Conservation (phyloP, 306 rosid species). For the Chamaecrista fasciculata region DNA sequence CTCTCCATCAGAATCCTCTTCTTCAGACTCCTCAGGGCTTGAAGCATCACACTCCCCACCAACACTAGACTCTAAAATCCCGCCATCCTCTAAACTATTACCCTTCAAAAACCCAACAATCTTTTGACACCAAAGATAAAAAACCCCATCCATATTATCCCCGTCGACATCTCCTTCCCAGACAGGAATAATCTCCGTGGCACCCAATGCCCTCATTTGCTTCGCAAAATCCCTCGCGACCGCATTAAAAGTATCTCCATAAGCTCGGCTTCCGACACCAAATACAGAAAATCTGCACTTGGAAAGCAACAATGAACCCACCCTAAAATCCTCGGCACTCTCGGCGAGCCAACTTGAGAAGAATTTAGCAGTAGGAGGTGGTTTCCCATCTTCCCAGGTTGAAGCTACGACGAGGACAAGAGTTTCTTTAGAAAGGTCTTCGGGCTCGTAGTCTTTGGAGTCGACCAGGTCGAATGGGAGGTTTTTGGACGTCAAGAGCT, state of each 20-base stretch:
- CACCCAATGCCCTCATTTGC: slow-evolving; percentile 73
- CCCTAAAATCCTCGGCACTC: slow-evolving; percentile 77
- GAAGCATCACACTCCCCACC: slow-evolving; percentile 44
- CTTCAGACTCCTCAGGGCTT: slow-evolving; percentile 49
- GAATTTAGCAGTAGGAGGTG: slow-evolving; percentile 58
- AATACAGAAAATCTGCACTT: slow-evolving; percentile 62
- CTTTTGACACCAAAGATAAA: slow-evolving; percentile 69
- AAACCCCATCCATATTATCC: slow-evolving; percentile 59
- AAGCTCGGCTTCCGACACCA: slow-evolving; percentile 84
- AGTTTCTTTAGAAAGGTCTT: slow-evolving; percentile 74
- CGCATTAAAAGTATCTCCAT: slow-evolving; percentile 60
- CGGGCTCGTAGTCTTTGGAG: slow-evolving; percentile 69
- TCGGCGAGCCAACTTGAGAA: slow-evolving; percentile 84
- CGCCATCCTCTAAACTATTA: slow-evolving; percentile 42
- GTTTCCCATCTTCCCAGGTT: slow-evolving; percentile 85
- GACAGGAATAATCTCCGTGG: slow-evolving; percentile 61
- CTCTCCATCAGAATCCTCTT: slow-evolving; percentile 45
- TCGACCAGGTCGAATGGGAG: slow-evolving; percentile 63
- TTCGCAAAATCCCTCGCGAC: slow-evolving; percentile 59
- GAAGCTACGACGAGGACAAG: slow-evolving; percentile 69
- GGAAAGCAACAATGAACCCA: slow-evolving; percentile 74
- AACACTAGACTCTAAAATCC: slow-evolving; percentile 24
- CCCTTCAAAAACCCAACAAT: slow-evolving; percentile 52
- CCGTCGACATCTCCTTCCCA: slow-evolving; percentile 74
- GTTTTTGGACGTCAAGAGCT: slow-evolving; percentile 45